phyloP scores from a whole-genome alignment of 805 yeast species.

The Metschnikowia aberdeeniae region DNA sequence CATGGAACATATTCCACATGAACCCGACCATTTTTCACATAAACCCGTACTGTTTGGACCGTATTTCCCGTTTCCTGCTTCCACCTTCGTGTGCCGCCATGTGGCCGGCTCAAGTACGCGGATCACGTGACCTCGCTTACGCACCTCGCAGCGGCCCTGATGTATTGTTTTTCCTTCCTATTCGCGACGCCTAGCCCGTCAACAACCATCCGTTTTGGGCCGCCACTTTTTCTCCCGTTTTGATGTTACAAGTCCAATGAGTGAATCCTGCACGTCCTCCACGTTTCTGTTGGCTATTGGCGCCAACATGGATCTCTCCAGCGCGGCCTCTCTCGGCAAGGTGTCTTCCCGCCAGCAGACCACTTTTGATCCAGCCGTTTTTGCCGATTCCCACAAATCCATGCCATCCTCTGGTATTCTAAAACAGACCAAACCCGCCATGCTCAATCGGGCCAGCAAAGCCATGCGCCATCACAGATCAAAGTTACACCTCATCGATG shows the following conservation, averaged over 20 bases:
- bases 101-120: too few relatives aligned
- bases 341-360: background rate
- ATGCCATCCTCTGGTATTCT: background rate
- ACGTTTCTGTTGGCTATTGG: background rate
- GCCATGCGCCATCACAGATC: constrained; percentile 27
- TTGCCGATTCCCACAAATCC: background rate
- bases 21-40: too few relatives aligned
- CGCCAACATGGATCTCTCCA: background rate
- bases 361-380: background rate
- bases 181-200: constrained; percentile 8
- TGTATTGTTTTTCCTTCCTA: constrained; percentile 12
- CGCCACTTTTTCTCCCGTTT: background rate
- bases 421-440: background rate
- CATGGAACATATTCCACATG: too few relatives aligned
- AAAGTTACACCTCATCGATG: constrained; percentile 46
- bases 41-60: too few relatives aligned
- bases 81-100: too few relatives aligned
- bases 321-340: background rate
- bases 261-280: background rate
- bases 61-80: too few relatives aligned
- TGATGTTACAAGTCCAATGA: background rate
- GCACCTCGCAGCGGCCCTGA: background rate
- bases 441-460: background rate
- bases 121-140: constrained; percentile 2
- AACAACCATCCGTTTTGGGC: constrained; percentile 1